Conservation (phyloP, 345 rosid species). For the Sisymbrium altissimum region DNA sequence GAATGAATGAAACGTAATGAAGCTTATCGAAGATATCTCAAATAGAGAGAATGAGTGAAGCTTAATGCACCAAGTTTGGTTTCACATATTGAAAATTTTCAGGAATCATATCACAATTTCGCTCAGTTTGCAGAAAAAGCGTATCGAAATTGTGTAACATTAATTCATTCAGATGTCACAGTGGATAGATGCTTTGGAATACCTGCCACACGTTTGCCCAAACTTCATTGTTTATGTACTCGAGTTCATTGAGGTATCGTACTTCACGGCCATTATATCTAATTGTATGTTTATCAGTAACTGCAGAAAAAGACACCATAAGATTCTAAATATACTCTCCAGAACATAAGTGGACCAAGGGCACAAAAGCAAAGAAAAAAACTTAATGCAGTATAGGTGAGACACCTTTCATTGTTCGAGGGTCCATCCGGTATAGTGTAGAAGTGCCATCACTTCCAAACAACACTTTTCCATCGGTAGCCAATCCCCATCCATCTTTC, state of each 20-base stretch:
- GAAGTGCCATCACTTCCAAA: constrained; percentile 95
- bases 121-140: no score
- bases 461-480: constrained; percentile 79
- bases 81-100: not conserved
- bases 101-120: not conserved
- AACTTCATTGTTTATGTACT: constrained; percentile 81
- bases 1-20: not conserved
- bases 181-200: constrained; percentile 1
- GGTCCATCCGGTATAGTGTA: constrained; percentile 68
- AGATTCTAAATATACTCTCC: not conserved
- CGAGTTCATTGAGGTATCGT: constrained; percentile 77
- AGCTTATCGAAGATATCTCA: not conserved
- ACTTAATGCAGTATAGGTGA: constrained; percentile 3
- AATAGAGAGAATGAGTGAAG: not conserved
- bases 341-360: not conserved
- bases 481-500: constrained; percentile 98
- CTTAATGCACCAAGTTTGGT: not conserved
- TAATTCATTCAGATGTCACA: not conserved
- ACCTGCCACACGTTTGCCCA: constrained; percentile 99
- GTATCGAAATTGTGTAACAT: not conserved
- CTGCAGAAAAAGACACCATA: constrained; percentile 41
- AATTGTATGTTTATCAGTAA: constrained; percentile 44
- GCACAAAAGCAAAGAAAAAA: constrained; percentile 10
- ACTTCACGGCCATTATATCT: constrained; percentile 59
- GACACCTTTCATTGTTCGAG: constrained; percentile 66